Base-by-base conservation (phyloP, 306 rosid genomes). In the Begonia fuchsioides region DNA sequence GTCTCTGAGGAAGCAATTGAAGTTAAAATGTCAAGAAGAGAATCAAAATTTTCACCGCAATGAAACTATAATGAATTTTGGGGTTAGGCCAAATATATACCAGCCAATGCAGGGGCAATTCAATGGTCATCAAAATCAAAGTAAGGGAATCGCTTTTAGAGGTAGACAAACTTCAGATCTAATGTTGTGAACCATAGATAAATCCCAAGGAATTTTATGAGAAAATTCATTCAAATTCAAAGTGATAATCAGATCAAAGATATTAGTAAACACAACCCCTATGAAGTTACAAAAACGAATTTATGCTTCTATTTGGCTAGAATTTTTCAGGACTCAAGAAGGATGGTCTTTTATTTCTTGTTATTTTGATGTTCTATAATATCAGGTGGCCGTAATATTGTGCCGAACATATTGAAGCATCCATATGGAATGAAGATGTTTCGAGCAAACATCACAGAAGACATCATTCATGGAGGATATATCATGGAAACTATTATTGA, bases 21-120 rank as follows among this genome's bases (percentile, higher is more conserved):
- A 92, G 72, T 69, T 85, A 32, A 92, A 92, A 67, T 92, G 98
- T 68, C 98, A 75, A 72, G 98, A 79, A 61, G 83, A 92, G 64
- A 85, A 75, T 56, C 75, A 55, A 60, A 63, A 61, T 65, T 60
- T 82, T 58, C 35, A 57, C 40, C 83, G 67, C 39, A 80, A 74
- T 64, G 75, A 44, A 53, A 68, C 72, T 54, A 59, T 77, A 16
- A 69, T 57, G 53, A 49, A 55, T 66, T 60, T 71, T 79, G 94
- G 92, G 53, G 52, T 63, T 51, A 70, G 72, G 64, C 56, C 76
- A 56, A 73, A 77, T 50, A 17, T 63, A 18, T 58, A 6, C 65
- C 87, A 62, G 62, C 76, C 73, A 17, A 16, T 53, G 50, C 17
- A 67, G 8, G 46, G 63, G 53, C 68, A 81, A 20, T 57, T 68